Base-by-base conservation (phyloP, 495 filamentous ascomycete genomes). In the Podospora comata region DNA sequence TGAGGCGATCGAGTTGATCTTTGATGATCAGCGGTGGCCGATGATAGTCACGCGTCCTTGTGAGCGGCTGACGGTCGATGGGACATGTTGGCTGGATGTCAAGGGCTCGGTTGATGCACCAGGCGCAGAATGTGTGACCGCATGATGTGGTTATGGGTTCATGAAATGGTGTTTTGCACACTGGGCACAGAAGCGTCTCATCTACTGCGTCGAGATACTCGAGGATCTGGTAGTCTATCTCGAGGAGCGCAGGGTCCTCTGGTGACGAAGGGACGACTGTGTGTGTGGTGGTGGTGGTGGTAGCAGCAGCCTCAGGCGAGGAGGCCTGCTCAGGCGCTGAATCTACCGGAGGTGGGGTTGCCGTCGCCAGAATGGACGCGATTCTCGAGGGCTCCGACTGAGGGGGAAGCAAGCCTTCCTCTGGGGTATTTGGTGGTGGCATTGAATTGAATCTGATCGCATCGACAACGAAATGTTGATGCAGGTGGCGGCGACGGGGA, bases 181-280 rank as follows among this genome's bases (percentile, higher is more conserved):
- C 93, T 9, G 92, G 86, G 70, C 92, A 97, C 77, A 92, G 86
- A 19, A 96, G 85, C 68, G 93, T 91, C 68, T 89, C 85, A 77
- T 96, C 92, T 67, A 90, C 86, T 34, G 79, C 74, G 23, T 82
- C 83, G 63, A 89, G 82, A 76, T 94, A 92, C 48, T 92, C 90
- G 66, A 96, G 83, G 20, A 82, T 75, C 66, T 90, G 85, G 64
- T 92, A 80, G 74, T 96, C 92, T 28, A 86, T 67, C 5, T 55
- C 39, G 2, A 66, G 64, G 4, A 68, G 9, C 18, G 54, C 48
- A 26, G 32, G 55, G 30, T 57, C 66, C 64, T 34, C 56, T 64
- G 57, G 69, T 18, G 66, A 64, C 59, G 65, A 19, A 34, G 56
- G 23, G 26, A 16, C 28, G 16, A 63, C 20, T 64, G 26, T 26